Evolutionary conservation across 208 protist species (phyloP).

Genomic region (Trypanosoma cruzi): DNA sequence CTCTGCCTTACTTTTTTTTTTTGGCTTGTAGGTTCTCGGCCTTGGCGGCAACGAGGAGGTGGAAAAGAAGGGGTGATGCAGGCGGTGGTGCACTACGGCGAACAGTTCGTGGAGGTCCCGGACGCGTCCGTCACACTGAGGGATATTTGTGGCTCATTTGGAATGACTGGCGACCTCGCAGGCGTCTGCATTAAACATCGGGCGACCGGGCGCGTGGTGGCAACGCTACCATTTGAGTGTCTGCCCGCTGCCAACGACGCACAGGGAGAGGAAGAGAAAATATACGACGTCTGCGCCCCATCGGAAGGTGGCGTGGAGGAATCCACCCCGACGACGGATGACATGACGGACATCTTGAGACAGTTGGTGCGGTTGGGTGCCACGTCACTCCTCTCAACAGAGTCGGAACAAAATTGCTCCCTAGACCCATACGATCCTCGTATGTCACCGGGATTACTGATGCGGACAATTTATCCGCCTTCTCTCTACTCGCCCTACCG

Average conservation of each 20-base stretch:
- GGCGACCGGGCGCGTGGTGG: conserved; percentile 50
- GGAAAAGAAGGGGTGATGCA: conserved; percentile 1
- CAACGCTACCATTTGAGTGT: conserved; percentile 76
- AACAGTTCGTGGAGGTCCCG: conserved; percentile 67
- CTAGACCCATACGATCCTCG: conserved; percentile 50
- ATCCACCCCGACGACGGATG: neutral
- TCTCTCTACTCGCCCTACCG: conserved; percentile 79
- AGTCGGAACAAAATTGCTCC: conserved; percentile 34
- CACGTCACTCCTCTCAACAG: conserved; percentile 54
- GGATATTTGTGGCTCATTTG: conserved; percentile 75
- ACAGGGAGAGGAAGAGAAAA: conserved; percentile 6
- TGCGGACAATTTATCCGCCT: conserved; percentile 56
- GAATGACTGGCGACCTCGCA: conserved; percentile 34
- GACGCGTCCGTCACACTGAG: conserved; percentile 60
- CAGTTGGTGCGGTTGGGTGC: conserved; percentile 72
- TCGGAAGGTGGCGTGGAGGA: conserved; percentile 10
- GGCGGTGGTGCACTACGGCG: conserved; percentile 62
- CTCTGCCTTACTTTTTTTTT: neutral
- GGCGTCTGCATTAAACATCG: conserved; percentile 59
- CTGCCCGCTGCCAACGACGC: conserved; percentile 27
- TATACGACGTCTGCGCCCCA: conserved; percentile 19
- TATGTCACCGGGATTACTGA: conserved; percentile 49
- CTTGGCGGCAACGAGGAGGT: neutral
- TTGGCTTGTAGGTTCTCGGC: neutral
- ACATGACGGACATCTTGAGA: conserved; percentile 47